Evolutionary conservation across 116 monocot species (phyloP).

Genomic region (Zostera marina): DNA sequence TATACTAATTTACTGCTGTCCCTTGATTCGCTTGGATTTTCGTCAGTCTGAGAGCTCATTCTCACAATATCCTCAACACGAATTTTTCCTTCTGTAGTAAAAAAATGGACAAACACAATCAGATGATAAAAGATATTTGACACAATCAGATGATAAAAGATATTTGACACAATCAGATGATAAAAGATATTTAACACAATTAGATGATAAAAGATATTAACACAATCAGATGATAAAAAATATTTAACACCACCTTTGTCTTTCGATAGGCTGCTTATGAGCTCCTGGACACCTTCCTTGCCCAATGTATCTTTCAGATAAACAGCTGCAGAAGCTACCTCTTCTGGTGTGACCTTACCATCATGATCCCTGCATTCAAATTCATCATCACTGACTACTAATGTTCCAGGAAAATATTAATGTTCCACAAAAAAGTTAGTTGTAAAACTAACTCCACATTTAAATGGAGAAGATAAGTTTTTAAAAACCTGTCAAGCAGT

Average conservation of each 20-base stretch:
- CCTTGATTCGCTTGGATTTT: conserved; percentile 23
- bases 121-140: too few species aligned
- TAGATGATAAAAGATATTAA: too few species aligned
- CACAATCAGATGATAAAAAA: too few species aligned
- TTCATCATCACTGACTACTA: too few species aligned
- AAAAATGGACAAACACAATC: not conserved
- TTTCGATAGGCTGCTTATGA: conserved; percentile 86
- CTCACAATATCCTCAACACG: conserved; percentile 90
- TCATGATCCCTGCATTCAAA: conserved; percentile 11
- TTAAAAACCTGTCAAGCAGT: conserved; percentile 64
- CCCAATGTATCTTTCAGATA: conserved; percentile 75
- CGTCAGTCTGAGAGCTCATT: conserved; percentile 38
- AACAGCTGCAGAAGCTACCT: conserved; percentile 81
- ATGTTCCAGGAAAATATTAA: too few species aligned
- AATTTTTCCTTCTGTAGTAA: conserved; percentile 70
- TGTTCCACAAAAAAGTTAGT: too few species aligned
- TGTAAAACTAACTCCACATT: too few species aligned
- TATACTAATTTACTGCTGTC: not conserved
- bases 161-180: too few species aligned
- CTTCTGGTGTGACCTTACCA: conserved; percentile 75
- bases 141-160: too few species aligned
- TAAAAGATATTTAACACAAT: too few species aligned
- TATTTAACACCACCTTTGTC: too few species aligned
- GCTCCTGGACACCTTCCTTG: conserved; percentile 71
- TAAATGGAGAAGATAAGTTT: not conserved